A percentile compares a stretch with the other conserved stretches of the same genome.
phyloP scores from a whole-genome alignment of 2,329 filamentous ascomycete genomes.

The Fusarium albidum region DNA sequence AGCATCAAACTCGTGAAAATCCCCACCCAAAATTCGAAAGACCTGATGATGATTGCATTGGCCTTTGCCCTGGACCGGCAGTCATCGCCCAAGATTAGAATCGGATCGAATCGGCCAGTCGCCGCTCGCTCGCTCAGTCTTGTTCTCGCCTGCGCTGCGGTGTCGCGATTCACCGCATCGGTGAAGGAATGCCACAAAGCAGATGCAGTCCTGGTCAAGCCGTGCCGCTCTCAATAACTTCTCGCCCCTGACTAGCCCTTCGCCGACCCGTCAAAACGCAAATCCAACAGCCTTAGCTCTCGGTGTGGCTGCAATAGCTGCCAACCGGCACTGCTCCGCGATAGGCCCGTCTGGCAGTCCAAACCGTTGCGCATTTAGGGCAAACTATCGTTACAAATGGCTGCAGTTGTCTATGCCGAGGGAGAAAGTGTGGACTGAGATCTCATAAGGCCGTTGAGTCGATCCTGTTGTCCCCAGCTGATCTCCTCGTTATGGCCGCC shows the following conservation, averaged over 20 bases:
- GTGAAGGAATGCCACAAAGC: conserved; percentile 12
- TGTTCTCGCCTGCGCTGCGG: conserved; percentile 9
- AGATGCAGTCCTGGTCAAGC: conserved; percentile 1
- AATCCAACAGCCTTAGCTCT: conserved; percentile 4
- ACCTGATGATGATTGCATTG: conserved; percentile 28
- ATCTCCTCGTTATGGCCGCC: too few relatives aligned
- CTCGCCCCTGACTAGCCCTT: conserved; percentile 17
- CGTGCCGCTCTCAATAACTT: conserved; percentile 27
- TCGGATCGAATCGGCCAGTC: conserved; percentile 15
- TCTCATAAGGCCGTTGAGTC: neutral
- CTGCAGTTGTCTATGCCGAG: conserved; percentile 1
- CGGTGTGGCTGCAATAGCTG: conserved; percentile 13
- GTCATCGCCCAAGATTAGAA: conserved; percentile 4
- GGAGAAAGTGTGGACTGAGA: neutral
- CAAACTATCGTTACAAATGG: conserved; percentile 2
- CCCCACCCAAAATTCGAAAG: conserved; percentile 12
- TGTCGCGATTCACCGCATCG: conserved; percentile 15
- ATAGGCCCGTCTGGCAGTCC: conserved; percentile 7
- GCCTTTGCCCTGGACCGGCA: conserved; percentile 10
- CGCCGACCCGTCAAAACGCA: neutral
- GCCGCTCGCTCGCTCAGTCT: conserved; percentile 3
- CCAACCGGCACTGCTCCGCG: neutral
- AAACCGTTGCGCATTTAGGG: neutral
- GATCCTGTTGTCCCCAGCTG: too few relatives aligned
- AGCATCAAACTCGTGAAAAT: conserved; percentile 11